Base-by-base conservation (phyloP, 192 early-diverging fungal species). In the Linnemannia exigua region DNA sequence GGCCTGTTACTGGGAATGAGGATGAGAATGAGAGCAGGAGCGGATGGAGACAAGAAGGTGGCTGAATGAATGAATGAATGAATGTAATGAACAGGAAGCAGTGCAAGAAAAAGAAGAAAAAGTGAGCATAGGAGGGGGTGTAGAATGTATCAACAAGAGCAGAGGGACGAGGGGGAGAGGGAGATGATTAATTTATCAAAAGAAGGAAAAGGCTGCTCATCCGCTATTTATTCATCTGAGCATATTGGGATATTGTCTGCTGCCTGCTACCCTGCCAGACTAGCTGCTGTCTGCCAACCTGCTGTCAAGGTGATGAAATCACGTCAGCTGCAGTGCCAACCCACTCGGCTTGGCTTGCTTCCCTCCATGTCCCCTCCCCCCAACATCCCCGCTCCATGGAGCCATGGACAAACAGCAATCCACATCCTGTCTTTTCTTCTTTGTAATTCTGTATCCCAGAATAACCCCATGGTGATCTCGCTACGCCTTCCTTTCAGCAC, bases 21-120 rank as follows among this genome's bases (percentile, higher is more conserved):
- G n/a, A n/a, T n/a, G n/a, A n/a, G n/a, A n/a, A n/a, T n/a, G n/a
- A n/a, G n/a, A n/a, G 17, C 2, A 19, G 35, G 6, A 35, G 74
- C 9, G n/a, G 41, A 28, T 19, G 37, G 19, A 16, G 72, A 33
- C n/a, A 22, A 22, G 36, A 51, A 44, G 44, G 51, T 44, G 66
- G 33, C 31, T 25, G 51, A 51, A 31, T 47, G n/a, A 33, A 63
- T 20, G 75, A 63, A 50, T n/a, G 22, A 14, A 35, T 6, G 41
- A 54, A n/a, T 38, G 63, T 19, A 67, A 54, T 22, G 69, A 67
- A 69, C n/a, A n/a, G n/a, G n/a, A n/a, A n/a, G n/a, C n/a, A n/a
- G 9, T 44, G 41, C 3, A 44, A 44, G 47, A 41, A 67, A 67
- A 44, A 54, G 50, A 35, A 54, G 41, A 58, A 71, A 17, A 67